Evolutionary conservation across 1,139 yeast genomes (phyloP).

Genomic region (Geotrichum armillariae): DNA sequence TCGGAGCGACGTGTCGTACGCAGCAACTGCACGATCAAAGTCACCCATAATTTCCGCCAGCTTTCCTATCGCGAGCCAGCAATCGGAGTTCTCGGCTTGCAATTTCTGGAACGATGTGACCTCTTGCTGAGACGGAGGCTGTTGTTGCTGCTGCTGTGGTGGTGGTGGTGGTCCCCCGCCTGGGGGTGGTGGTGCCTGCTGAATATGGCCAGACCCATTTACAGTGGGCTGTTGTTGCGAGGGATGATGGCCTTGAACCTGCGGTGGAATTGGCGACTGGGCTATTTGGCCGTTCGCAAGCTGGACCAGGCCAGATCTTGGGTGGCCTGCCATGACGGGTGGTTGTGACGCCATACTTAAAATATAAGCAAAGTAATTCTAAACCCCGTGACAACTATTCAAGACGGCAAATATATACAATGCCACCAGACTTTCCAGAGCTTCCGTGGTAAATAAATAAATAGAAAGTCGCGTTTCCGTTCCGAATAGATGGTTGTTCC

Average conservation of each 20-base stretch:
- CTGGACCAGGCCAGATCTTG: constrained; percentile 7
- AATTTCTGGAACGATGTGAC: constrained; percentile 49
- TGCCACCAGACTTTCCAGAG: no score
- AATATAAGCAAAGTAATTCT: no score
- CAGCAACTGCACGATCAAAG: constrained; percentile 81
- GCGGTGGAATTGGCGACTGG: constrained; percentile 3
- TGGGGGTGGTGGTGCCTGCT: constrained; percentile 21
- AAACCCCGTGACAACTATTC: no score
- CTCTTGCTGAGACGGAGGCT: constrained; percentile 37
- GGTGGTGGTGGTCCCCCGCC: constrained; percentile 22
- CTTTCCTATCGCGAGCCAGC: constrained; percentile 88
- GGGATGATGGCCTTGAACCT: neutral
- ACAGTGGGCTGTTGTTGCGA: neutral
- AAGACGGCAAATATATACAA: no score
- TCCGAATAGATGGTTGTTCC: neutral
- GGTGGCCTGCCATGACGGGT: constrained; percentile 4
- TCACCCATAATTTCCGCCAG: constrained; percentile 90
- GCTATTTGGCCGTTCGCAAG: constrained; percentile 6
- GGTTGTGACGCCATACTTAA: neutral
- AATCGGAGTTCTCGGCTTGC: constrained; percentile 66
- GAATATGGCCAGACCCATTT: neutral
- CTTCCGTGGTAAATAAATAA: no score
- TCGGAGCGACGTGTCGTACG: constrained; percentile 87
- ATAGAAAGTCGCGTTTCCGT: neutral
- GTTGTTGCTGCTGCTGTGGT: constrained; percentile 27